phyloP scores from a whole-genome alignment of 805 yeast species.

The Candida germanica region DNA sequence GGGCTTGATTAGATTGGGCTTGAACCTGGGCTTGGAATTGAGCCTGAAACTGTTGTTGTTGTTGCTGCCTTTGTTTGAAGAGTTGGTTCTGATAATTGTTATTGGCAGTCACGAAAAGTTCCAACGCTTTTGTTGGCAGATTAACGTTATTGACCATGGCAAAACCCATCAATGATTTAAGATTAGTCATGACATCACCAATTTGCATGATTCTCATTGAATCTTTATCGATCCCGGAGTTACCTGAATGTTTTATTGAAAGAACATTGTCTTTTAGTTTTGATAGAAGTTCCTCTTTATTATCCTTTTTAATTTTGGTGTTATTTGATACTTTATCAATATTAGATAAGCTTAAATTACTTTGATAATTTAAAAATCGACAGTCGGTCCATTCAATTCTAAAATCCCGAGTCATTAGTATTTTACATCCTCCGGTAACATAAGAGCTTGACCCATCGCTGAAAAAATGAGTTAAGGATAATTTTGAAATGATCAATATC shows the following conservation, averaged over 20 bases:
- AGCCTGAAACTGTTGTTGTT: slow-evolving; percentile 7
- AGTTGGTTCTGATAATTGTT: slow-evolving; percentile 21
- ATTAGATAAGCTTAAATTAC: slow-evolving; percentile 16
- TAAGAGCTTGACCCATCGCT: slow-evolving; percentile 69
- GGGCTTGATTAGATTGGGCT: slow-evolving; percentile 3
- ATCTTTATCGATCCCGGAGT: slow-evolving; percentile 61
- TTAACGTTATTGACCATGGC: slow-evolving; percentile 45
- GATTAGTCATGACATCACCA: slow-evolving; percentile 72
- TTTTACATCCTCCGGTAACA: slow-evolving; percentile 58
- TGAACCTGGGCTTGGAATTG: slow-evolving; percentile 2
- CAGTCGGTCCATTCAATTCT: slow-evolving; percentile 73
- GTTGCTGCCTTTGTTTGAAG: slow-evolving; percentile 11
- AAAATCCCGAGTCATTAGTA: slow-evolving; percentile 59
- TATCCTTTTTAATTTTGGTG: slow-evolving; percentile 9
- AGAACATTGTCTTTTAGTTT: slow-evolving; percentile 25
- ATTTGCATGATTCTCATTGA: slow-evolving; percentile 72
- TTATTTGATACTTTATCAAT: slow-evolving; percentile 6
- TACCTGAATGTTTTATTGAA: slow-evolving; percentile 48
- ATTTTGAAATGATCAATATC: slow-evolving; percentile 30
- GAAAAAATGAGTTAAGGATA: slow-evolving; percentile 39
- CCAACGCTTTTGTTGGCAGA: slow-evolving; percentile 57
- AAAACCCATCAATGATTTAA: slow-evolving; percentile 61
- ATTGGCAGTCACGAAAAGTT: slow-evolving; percentile 30
- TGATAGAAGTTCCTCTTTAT: slow-evolving; percentile 15
- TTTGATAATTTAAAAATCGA: slow-evolving; percentile 30